A percentile compares a stretch with the other conserved stretches of the same genome.
Evolutionary conservation across 441 rosid genomes (phyloP).

Genomic region (Populus trichocarpa): DNA sequence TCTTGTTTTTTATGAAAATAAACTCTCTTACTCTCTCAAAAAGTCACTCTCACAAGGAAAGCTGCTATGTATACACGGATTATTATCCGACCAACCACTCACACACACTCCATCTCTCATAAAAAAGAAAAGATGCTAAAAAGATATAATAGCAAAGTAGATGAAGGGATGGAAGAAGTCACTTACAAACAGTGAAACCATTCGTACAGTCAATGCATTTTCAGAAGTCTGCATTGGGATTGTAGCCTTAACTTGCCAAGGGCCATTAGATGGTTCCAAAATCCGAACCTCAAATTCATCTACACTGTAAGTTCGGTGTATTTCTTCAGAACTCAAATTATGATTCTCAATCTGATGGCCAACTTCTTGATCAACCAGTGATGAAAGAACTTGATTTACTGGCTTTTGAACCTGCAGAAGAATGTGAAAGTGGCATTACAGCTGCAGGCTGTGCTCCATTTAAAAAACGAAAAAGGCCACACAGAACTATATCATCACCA

Average conservation of each 20-base stretch:
- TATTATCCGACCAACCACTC: neutral
- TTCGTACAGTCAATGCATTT: conserved; percentile 91
- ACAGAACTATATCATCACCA: neutral
- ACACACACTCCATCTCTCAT: conserved; percentile 5
- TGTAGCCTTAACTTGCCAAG: conserved; percentile 94
- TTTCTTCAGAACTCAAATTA: conserved; percentile 75
- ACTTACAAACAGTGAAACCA: conserved; percentile 90
- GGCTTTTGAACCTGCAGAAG: conserved; percentile 76
- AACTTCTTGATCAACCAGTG: conserved; percentile 92
- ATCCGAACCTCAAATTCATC: conserved; percentile 96
- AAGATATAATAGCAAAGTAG: conserved; percentile 8
- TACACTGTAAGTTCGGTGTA: conserved; percentile 68
- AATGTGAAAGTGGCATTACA: conserved; percentile 21
- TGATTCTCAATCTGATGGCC: conserved; percentile 91
- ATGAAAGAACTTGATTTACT: conserved; percentile 84
- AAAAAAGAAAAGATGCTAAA: conserved; percentile 6
- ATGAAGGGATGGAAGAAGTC: conserved; percentile 19
- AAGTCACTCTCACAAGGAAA: neutral
- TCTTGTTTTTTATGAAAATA: neutral
- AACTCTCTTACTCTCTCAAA: neutral
- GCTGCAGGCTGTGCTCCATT: conserved; percentile 16
- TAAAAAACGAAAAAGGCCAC: neutral
- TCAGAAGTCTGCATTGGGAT: conserved; percentile 97
- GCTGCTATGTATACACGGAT: neutral
- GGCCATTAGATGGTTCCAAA: conserved; percentile 88